Evolutionary conservation across 2,329 filamentous ascomycete species (phyloP).

Genomic region (Ustulina deusta): DNA sequence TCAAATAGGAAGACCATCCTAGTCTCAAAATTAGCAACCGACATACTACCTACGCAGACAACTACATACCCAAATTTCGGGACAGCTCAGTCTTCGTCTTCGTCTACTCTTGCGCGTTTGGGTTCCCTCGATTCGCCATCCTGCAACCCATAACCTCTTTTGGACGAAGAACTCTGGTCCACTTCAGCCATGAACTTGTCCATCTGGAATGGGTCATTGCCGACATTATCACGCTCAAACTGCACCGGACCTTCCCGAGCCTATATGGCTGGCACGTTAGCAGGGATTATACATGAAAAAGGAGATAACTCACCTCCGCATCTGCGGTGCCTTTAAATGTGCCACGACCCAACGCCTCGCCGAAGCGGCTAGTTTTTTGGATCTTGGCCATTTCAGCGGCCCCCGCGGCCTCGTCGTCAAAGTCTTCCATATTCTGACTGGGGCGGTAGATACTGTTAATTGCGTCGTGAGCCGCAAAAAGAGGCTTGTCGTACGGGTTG

Average conservation of each 20-base stretch:
- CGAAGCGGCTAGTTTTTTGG: slow-evolving; percentile 84
- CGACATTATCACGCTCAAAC: slow-evolving; percentile 84
- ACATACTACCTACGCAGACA: neutral
- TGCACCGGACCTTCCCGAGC: slow-evolving; percentile 91
- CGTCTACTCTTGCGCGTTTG: slow-evolving; percentile 84
- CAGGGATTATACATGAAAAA: slow-evolving; percentile 32
- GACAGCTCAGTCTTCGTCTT: slow-evolving; percentile 61
- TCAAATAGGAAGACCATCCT: neutral
- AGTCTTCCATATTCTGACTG: slow-evolving; percentile 77
- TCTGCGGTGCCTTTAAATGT: slow-evolving; percentile 91
- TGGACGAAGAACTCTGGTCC: slow-evolving; percentile 69
- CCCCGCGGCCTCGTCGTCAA: slow-evolving; percentile 81
- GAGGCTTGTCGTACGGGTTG: slow-evolving; percentile 94
- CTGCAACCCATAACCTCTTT: slow-evolving; percentile 82
- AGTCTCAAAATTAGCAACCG: neutral
- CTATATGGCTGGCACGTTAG: slow-evolving; percentile 57
- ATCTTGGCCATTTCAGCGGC: slow-evolving; percentile 89
- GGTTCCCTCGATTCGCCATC: slow-evolving; percentile 69
- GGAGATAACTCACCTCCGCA: slow-evolving; percentile 72
- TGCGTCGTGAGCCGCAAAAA: slow-evolving; percentile 95
- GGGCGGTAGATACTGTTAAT: slow-evolving; percentile 95
- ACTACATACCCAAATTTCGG: slow-evolving; percentile 13
- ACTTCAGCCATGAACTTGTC: slow-evolving; percentile 92
- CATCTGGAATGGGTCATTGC: slow-evolving; percentile 87
- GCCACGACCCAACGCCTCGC: slow-evolving; percentile 86